Percentiles rank a stretch among this genome's conserved stretches.
These are phyloP conservation scores for Firmiana major DNA, from an alignment of 345 rosid species.

Conservation along the genomic window DNA sequence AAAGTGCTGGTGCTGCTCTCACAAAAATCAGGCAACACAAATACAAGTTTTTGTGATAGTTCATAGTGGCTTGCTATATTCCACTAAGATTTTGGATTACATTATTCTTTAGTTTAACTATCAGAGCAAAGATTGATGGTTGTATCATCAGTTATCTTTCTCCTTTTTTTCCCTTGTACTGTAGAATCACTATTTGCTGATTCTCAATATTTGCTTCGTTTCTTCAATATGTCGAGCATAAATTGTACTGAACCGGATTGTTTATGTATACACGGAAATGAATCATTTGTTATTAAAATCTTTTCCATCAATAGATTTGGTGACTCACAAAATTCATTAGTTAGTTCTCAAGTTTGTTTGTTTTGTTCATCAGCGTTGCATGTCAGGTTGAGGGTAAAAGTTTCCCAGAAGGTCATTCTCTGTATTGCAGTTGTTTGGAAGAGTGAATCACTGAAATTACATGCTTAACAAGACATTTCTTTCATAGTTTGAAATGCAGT, in stretches of 20 bases:
- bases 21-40: constrained; percentile 22
- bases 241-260: constrained; percentile 30
- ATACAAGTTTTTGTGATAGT: constrained; percentile 27
- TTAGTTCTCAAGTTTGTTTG: not conserved
- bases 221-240: constrained; percentile 3
- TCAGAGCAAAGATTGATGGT: constrained; percentile 20
- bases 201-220: constrained; percentile 6
- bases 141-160: constrained; percentile 2
- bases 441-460: not conserved
- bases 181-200: constrained; percentile 5
- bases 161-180: not conserved
- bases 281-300: constrained; percentile 20
- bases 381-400: not conserved
- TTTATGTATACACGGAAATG: constrained; percentile 16
- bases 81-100: constrained; percentile 21
- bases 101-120: constrained; percentile 20
- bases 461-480: not conserved
- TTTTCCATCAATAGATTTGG: not conserved
- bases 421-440: not conserved
- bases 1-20: constrained; percentile 12
- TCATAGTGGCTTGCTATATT: constrained; percentile 24
- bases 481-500: too few relatives aligned
- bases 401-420: not conserved
- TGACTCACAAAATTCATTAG: not conserved
- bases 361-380: not conserved